A percentile compares a stretch with the other conserved stretches of the same genome.
Evolutionary conservation across 2,329 filamentous ascomycete species (phyloP).

Genomic region (Neophaeococcomyces aloes): DNA sequence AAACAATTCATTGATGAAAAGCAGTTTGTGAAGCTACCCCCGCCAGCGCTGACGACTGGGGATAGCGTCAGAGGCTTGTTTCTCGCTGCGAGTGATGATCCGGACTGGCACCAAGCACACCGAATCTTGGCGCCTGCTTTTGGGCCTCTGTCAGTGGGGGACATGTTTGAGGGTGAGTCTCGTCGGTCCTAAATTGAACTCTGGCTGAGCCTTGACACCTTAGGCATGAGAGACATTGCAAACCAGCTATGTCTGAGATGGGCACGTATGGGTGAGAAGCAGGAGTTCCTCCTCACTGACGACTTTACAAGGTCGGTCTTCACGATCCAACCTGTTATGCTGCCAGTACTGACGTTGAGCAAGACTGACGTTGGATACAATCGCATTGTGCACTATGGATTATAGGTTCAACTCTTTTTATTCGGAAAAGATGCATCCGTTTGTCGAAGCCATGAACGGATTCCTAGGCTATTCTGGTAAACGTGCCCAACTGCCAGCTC

Average conservation of each 20-base stretch:
- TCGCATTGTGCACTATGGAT: conserved; percentile 47
- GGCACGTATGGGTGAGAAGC: conserved; percentile 42
- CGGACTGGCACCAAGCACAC: conserved; percentile 16
- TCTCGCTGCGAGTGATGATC: conserved; percentile 39
- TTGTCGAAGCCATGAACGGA: conserved; percentile 54
- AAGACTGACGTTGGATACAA: conserved; percentile 9
- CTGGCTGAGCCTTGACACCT: conserved; percentile 17
- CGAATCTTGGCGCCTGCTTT: conserved; percentile 17
- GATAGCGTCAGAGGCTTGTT: conserved; percentile 56
- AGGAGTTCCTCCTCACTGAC: conserved; percentile 49
- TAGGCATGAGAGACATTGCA: conserved; percentile 30
- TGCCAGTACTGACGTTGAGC: conserved; percentile 45
- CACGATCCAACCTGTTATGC: conserved; percentile 58
- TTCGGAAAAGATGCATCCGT: conserved; percentile 56
- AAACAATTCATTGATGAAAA: conserved; percentile 56
- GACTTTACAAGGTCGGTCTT: conserved; percentile 56
- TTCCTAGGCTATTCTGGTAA: conserved; percentile 47
- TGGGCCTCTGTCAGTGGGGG: conserved; percentile 13
- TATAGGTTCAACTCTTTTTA: conserved; percentile 71
- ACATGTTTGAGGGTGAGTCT: conserved; percentile 14
- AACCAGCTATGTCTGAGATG: conserved; percentile 31
- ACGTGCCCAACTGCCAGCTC: conserved; percentile 38
- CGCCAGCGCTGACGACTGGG: conserved; percentile 41
- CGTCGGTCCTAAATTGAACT: too few species aligned
- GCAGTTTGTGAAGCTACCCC: conserved; percentile 43